Conservation (phyloP, 768 basidiomycete genomes). For the Mycena amicta region DNA sequence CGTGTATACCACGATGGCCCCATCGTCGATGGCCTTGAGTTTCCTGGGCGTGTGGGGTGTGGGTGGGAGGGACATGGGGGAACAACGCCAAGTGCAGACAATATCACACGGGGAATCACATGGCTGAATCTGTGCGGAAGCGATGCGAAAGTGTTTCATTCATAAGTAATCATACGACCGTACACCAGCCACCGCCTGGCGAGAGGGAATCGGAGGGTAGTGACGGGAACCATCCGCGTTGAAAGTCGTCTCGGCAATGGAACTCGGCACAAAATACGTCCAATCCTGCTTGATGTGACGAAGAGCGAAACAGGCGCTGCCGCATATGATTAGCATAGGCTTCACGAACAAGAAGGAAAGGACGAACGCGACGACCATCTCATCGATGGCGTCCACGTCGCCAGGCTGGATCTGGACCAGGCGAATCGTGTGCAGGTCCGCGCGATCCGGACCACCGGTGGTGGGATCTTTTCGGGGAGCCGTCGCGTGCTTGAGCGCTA, state of each 20-base stretch:
- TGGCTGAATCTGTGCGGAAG: not conserved
- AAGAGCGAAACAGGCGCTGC: not conserved
- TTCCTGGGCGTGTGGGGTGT: not conserved
- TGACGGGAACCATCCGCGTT: not conserved
- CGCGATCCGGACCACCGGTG: not conserved
- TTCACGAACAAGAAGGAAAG: not conserved
- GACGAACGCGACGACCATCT: not conserved
- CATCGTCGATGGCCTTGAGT: not conserved
- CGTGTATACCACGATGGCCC: not conserved
- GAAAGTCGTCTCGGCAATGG: not conserved
- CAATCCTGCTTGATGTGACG: not conserved
- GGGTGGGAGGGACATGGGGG: not conserved
- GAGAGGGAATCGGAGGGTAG: not conserved
- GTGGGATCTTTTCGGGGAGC: not conserved
- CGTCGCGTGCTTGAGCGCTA: not conserved
- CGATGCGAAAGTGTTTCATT: no score
- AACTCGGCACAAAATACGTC: not conserved
- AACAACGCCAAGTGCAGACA: not conserved
- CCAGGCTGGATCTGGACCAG: not conserved
- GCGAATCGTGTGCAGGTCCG: not conserved
- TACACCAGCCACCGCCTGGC: not conserved
- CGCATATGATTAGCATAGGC: not conserved
- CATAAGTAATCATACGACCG: no score
- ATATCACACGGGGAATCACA: not conserved
- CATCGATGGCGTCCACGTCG: not conserved